Evolutionary conservation across 2,329 filamentous ascomycete species (phyloP), one percentile per base, ranked within the genome.

Genomic region (Botryotinia calthae): DNA sequence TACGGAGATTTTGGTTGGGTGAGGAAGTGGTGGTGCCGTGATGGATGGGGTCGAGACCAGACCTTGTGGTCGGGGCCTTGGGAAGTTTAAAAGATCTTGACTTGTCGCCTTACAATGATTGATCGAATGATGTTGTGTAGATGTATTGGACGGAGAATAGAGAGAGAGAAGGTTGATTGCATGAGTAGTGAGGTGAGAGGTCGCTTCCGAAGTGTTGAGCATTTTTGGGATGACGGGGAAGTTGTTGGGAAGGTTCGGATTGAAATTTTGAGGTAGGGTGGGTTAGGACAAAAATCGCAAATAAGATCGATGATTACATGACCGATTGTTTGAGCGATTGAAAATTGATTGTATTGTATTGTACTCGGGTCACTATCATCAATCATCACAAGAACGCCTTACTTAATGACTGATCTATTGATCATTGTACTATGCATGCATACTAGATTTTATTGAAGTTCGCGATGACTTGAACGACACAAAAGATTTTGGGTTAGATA

Each of bases 201-300:
- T 68, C 48, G 65, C 48, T 68, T 56, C 65, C 48, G 48, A 37
- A 58, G n/a, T 44, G 65, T 68, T 68, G 65, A 37, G 48, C 48
- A 56, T 31, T n/a, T 40, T 42, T 67, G 48, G 65, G 65, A 56
- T 56, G 65, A 67, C 48, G 34, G 48, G 25, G 46, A 68, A 68
- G 65, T 58, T 56, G 65, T 68, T 68, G 65, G 65, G 65, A 42
- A 42, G 28, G 25, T 56, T 67, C n/a, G 34, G 34, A 67, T 56
- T 56, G 37, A n/a, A 22, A 8, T 40, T 42, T 67, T 22, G 25
- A 34, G 22, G 9, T 18, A 42, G 28, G 28, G n/a, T 28, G 6
- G 20, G 25, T 54, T 34, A 42, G 16, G 18, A 56, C 48, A 22
- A 20, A 16, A 42, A 67, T 67, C 48, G 25, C 25, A 31, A 56